phyloP scores from a whole-genome alignment of 139 green algal species.

The Chlamydomonas sp. region DNA sequence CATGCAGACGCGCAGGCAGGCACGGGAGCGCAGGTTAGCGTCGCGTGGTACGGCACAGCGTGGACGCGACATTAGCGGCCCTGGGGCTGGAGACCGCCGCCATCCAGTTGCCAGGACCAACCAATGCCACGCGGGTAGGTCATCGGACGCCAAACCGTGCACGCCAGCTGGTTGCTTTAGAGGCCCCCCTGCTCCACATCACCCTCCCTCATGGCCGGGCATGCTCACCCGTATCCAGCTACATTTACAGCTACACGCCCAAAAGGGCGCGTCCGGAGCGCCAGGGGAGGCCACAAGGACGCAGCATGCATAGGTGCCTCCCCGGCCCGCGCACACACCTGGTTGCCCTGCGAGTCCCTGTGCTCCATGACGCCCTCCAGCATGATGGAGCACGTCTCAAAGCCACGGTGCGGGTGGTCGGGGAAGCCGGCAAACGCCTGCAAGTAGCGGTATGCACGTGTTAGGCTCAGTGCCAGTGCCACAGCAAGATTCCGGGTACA shows the following conservation, averaged over 20 bases:
- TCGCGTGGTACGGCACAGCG: not conserved
- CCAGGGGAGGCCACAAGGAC: not conserved
- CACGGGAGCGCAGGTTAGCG: not conserved
- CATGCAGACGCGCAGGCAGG: not conserved
- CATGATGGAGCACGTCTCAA: conserved; percentile 95
- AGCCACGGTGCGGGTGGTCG: conserved; percentile 88
- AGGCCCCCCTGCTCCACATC: no score
- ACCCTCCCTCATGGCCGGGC: no score
- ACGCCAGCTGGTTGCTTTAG: no score
- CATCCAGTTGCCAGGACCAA: no score
- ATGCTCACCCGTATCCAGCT: not conserved
- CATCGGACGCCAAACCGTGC: no score
- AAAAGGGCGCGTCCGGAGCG: not conserved
- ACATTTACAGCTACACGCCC: not conserved
- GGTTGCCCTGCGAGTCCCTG: conserved; percentile 81
- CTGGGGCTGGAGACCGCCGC: no score
- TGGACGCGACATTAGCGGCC: not conserved
- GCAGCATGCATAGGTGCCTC: not conserved
- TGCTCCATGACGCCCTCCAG: conserved; percentile 89
- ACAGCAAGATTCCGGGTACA: not conserved
- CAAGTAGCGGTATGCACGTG: no score
- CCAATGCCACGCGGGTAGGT: no score
- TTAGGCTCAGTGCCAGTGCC: not conserved
- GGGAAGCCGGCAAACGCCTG: conserved; percentile 82
- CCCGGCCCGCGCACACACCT: conserved; percentile 45